Evolutionary conservation across 768 basidiomycete species (phyloP), one percentile per base, ranked within the genome.

Genomic region (Pisolithus tinctorius): DNA sequence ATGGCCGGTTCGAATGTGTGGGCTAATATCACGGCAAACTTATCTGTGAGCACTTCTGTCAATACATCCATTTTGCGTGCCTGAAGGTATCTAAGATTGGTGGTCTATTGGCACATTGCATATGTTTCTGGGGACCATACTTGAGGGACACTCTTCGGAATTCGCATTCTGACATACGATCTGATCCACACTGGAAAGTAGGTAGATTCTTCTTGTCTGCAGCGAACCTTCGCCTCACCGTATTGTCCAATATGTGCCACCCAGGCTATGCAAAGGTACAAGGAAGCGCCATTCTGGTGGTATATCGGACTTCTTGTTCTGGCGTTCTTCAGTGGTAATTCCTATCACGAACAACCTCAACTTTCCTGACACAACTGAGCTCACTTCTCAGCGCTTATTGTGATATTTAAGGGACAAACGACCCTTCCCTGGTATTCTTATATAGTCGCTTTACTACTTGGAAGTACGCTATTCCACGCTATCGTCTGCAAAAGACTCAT

Each of bases 341-440:
- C 3, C 20, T 45, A 34, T 13, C 11, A 1, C 13, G 34, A 34
- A 34, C 5, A 14, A 4, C 34, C 0, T 34, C 5, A 14, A 4
- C 34, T 2, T 34, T 34, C 34, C 11, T 13, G 34, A 14, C 5
- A 34, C 14, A 34, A 34, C 34, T 34, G 2, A 34, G 13, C 13
- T 34, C 11, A 14, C 5, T 1, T 48, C 44, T 20, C 57, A 75
- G 80, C 81, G 17, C 67, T 84, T 48, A 72, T 81, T 37, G 81
- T 81, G 16, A 74, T 80, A 1, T 46, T 80, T 54, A 79, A 74
- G 55, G 82, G 80, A 13, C 70, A 82, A 55, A 82, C 81, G 1
- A 81, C 81, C 0, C 71, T 85, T 16, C 78, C 82, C 4, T 79
- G 76, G 75, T 83, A 79, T 75, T 79, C 79, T 1, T 84, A 78